Evolutionary conservation across 768 basidiomycete genomes (phyloP), one percentile per base, ranked within the genome.

Genomic region (Russula vinacea): DNA sequence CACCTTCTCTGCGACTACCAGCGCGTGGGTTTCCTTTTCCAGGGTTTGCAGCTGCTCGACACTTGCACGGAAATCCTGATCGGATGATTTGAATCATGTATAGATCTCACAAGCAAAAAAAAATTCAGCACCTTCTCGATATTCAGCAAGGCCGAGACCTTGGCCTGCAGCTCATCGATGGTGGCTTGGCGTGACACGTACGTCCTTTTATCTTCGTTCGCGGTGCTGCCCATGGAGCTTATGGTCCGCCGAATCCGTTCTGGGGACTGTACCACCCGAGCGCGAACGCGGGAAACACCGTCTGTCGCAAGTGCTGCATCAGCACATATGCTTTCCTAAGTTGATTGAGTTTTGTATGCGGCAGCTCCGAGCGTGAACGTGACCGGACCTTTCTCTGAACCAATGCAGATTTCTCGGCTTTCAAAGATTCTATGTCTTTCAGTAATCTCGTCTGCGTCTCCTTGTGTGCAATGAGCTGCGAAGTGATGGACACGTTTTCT

Each of bases 261-360:
- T 0, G 94, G 94, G 0, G 92, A 94, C 73, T 94, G 91, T 3
- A 97, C 93, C 66, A 97, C 88, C 32, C 93, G 85, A 33, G 84
- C 78, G 56, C 84, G 81, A 0, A 86, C 86, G 49, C 87, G 83
- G 14, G 77, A 75, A 66, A 91, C 86, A 51, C 80, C 78, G 62
- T 90, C 87, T 47, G 81, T 77, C 26, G 86, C 76, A 50, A 80
- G 78, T 8, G 82, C 77, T 11, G 86, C 80, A 56, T 92, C 87
- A 2, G 78, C 78, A 65, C 83, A 83, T 32, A 90, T 77, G 62
- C 74, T 79, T 77, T 90, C 87, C 85, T 87, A 58, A 37, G 58
- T 50, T 22, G 45, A 24, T 60, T 33, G 33, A 35, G 40, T 14
- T 22, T 32, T 13, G 49, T 22, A 44, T 59, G 17, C 22, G 9